phyloP scores from a whole-genome alignment of 768 basidiomycete genomes.

The Auriscalpium orientale region DNA sequence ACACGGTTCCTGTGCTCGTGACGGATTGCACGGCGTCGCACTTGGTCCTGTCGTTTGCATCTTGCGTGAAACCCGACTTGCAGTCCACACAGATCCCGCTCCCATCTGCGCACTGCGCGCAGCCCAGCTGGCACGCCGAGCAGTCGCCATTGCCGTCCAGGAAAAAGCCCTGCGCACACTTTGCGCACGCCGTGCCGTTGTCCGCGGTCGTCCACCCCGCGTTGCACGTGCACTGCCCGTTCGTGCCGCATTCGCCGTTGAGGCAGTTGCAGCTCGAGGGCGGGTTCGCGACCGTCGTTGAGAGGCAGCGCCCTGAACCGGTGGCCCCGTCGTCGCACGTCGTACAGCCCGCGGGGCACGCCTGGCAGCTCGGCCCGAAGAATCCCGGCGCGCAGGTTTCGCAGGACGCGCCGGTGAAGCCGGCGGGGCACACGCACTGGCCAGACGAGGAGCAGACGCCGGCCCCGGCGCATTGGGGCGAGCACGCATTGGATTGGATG shows the following conservation, averaged over 20 bases:
- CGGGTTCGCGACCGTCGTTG: constrained; percentile 37
- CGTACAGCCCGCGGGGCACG: constrained; percentile 62
- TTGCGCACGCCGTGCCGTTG: constrained; percentile 72
- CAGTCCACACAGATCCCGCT: constrained; percentile 71
- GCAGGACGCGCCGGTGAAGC: constrained; percentile 75
- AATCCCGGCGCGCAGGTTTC: constrained; percentile 69
- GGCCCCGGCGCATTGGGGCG: constrained; percentile 64
- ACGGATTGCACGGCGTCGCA: constrained; percentile 49
- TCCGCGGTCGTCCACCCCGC: constrained; percentile 64
- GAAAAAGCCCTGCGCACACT: constrained; percentile 74
- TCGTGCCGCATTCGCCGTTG: constrained; percentile 67
- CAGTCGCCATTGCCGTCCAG: constrained; percentile 61
- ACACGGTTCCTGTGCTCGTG: constrained; percentile 45
- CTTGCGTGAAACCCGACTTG: constrained; percentile 58
- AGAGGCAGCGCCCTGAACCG: constrained; percentile 68
- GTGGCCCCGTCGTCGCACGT: constrained; percentile 75
- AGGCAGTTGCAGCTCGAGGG: constrained; percentile 73
- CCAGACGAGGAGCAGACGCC: constrained; percentile 68
- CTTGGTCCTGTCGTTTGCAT: constrained; percentile 56
- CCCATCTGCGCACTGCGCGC: constrained; percentile 56
- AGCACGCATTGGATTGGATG: constrained; percentile 68
- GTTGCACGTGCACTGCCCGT: constrained; percentile 70
- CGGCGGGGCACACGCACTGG: constrained; percentile 62
- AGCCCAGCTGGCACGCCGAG: constrained; percentile 67
- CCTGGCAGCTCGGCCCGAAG: constrained; percentile 65